A percentile compares a stretch with the other conserved stretches of the same genome.
These are phyloP conservation scores for Lotmaria passim DNA, from an alignment of 208 protist species.

Conservation along the genomic window DNA sequence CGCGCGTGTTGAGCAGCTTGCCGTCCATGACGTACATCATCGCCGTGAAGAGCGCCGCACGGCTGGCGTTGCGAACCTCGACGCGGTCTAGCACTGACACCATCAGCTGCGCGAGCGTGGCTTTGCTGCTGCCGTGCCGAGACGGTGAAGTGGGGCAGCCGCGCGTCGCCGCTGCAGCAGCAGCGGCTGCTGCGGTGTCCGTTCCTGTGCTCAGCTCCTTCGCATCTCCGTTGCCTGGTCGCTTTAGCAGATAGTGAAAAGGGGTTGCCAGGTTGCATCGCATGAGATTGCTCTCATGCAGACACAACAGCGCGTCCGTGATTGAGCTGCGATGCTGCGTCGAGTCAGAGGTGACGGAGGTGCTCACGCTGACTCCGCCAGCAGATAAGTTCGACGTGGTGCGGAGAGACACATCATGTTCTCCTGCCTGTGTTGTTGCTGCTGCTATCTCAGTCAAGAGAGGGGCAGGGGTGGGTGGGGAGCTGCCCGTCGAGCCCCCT, in stretches of 20 bases:
- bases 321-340: neutral
- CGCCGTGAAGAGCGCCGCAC: slow-evolving; percentile 19
- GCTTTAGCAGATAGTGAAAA: slow-evolving; percentile 7
- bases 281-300: slow-evolving; percentile 18
- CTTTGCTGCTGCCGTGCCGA: neutral
- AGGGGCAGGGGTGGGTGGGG: neutral
- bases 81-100: neutral
- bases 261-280: neutral
- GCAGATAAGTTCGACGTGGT: slow-evolving; percentile 4
- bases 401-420: no score
- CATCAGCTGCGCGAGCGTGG: slow-evolving; percentile 5
- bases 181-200: neutral
- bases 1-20: slow-evolving; percentile 20
- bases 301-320: slow-evolving; percentile 16
- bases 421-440: no score
- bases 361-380: slow-evolving; percentile 4
- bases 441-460: neutral
- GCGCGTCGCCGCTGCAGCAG: neutral
- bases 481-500: neutral
- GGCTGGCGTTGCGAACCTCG: slow-evolving; percentile 4
- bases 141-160: neutral
- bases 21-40: slow-evolving; percentile 23
- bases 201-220: neutral
- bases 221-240: neutral
- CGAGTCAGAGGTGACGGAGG: neutral